These are phyloP conservation scores for Phlyctochytrium arcticum DNA, from an alignment of 192 early-diverging fungal species.

Conservation along the genomic window DNA sequence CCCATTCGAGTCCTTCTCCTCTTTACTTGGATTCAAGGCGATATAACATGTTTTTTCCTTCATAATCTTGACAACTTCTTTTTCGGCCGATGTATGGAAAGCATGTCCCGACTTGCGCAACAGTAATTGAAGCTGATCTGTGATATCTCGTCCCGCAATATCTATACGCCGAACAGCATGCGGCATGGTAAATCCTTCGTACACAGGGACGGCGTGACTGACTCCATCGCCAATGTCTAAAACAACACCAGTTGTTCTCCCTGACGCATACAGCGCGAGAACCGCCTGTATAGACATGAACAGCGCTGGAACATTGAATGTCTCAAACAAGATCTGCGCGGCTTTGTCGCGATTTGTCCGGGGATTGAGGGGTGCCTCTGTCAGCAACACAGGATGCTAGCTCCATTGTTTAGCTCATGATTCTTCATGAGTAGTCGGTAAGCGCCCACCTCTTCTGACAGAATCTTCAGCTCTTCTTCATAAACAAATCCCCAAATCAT, in stretches of 20 bases:
- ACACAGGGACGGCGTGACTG: conserved; percentile 90
- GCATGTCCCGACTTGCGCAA: conserved; percentile 85
- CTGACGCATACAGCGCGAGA: conserved; percentile 93
- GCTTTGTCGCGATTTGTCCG: conserved; percentile 86
- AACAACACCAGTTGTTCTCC: conserved; percentile 95
- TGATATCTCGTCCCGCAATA: conserved; percentile 90
- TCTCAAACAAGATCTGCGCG: conserved; percentile 98
- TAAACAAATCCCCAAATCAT: conserved; percentile 97
- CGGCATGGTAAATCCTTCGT: conserved; percentile 93
- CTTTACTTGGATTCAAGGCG: conserved; percentile 80
- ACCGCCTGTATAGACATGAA: conserved; percentile 98
- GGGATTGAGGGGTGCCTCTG: conserved; percentile 95
- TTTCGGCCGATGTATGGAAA: conserved; percentile 90
- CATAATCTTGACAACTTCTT: conserved; percentile 90
- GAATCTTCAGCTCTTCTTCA: conserved; percentile 91
- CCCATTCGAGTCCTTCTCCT: conserved; percentile 83
- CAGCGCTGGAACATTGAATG: conserved; percentile 97
- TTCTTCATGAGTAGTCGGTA: neutral
- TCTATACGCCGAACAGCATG: conserved; percentile 92
- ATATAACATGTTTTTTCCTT: conserved; percentile 97
- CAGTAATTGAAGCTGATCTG: conserved; percentile 86
- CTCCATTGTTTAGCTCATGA: neutral
- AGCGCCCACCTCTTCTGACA: conserved; percentile 81
- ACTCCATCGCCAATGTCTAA: conserved; percentile 96
- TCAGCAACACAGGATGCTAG: conserved; percentile 94